Base-by-base conservation (phyloP, 306 rosid species). In the Medicago lupulina region DNA sequence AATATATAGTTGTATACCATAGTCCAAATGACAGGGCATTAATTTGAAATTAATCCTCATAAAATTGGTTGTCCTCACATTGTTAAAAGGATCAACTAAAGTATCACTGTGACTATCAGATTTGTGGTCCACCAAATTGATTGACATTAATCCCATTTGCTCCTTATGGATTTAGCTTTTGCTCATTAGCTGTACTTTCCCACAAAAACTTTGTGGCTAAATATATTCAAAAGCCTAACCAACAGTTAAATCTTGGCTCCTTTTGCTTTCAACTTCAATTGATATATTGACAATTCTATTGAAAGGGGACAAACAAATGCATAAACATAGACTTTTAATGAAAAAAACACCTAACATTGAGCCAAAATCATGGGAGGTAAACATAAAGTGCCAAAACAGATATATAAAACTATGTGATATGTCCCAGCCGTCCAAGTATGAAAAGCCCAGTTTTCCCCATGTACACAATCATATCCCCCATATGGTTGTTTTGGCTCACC, bases 81-180 rank as follows among this genome's bases (percentile, higher is more conserved):
- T 84, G 85, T 84, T 84, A 77, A 84, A 46, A 19, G 0, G 74
- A 66, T 49, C 81, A 53, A 77, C 80, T 78, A 74, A 47, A 57
- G 9, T 25, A 68, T 53, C 47, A 47, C 38, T 25, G 79, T 61
- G 80, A 51, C 67, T 2, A 74, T 50, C 25, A 58, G 75, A 79
- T 76, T 84, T 81, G 81, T 82, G 88, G 90, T 82, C 92, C 87
- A 78, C 81, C 78, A 50, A 23, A 64, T 73, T 78, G 68, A 70
- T 84, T 78, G 83, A 80, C 83, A 79, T 80, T 69, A 79, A 83
- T 88, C 86, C 82, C 69, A 49, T 71, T 69, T 80, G 90, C 82
- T 71, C 46, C 77, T 18, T 14, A 7, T 43, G 79, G 66, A 66
- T 81, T 76, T 82, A 21, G 72, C 81, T 18, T 65, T 83, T 71